Base-by-base conservation (phyloP, 495 filamentous ascomycete genomes). In the Aspergillus campestris region DNA sequence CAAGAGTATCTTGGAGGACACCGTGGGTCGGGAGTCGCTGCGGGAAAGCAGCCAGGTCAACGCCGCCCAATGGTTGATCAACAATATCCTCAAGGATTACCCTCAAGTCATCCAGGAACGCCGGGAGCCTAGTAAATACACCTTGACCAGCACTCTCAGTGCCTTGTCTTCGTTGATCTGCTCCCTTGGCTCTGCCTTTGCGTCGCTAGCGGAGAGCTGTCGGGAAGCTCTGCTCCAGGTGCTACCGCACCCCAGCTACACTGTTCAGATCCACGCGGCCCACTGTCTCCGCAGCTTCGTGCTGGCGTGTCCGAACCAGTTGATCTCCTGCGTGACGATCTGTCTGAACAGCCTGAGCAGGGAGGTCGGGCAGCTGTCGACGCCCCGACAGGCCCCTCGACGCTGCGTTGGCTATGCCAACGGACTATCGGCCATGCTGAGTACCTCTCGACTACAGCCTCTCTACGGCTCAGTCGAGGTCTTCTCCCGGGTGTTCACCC, bases 401-500 rank as follows among this genome's bases (percentile, higher is more conserved):
- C 75, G 87, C 44, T 97, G 92, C 62, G 74, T 94, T 14, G 92
- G 94, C 24, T 90, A 89, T 60, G 92, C 92, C 9, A 89, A 97
- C 69, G 92, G 89, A 9, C 78, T 99, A 28, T 87, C 92, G 28
- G 87, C 92, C 27, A 83, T 94, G 54, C 74, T 99, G 15, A 94
- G 92, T 59, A 91, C 88, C 7, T 89, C 89, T 37, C 82, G 87
- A 4, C 56, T 86, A 12, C 89, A 92, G 43, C 91, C 94, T 7
- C 72, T 99, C 7, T 94, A 95, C 58, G 89, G 94, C 13, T 95
- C 94, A 3, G 84, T 97, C 0, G 92, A 99, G 56, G 84, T 97
- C 32, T 94, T 94, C 60, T 90, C 91, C 34, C 79, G 89, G 11
- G 85, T 96, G 34, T 75, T 97, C 47, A 84, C 87, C 10, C 87